phyloP scores from a whole-genome alignment of 495 filamentous ascomycete species.

The Astrocystis sublimbata region DNA sequence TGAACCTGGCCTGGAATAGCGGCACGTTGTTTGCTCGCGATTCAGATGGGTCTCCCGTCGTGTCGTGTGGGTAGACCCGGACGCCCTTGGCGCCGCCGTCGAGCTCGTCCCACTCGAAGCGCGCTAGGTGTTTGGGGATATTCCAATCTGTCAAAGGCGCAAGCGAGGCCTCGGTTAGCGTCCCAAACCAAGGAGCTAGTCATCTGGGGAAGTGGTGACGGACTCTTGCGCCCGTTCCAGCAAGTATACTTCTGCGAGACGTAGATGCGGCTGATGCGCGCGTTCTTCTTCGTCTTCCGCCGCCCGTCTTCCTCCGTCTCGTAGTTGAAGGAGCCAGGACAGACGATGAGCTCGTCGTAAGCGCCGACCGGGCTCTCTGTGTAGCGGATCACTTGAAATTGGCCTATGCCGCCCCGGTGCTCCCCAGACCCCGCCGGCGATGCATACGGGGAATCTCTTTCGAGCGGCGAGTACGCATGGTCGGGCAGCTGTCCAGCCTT shows the following conservation, averaged over 20 bases:
- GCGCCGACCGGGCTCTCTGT: conserved; percentile 50
- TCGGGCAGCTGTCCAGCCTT: conserved; percentile 28
- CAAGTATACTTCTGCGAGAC: conserved; percentile 50
- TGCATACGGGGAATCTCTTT: conserved; percentile 35
- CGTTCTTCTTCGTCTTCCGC: conserved; percentile 23
- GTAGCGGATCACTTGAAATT: conserved; percentile 52
- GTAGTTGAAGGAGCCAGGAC: conserved; percentile 46
- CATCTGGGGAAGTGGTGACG: background rate
- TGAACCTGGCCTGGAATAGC: conserved; percentile 47
- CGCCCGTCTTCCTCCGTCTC: conserved; percentile 34
- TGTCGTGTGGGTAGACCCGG: conserved; percentile 45
- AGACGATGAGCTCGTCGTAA: conserved; percentile 53
- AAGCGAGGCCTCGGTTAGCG: conserved; percentile 4
- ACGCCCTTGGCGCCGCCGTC: conserved; percentile 39
- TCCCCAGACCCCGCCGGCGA: conserved; percentile 29
- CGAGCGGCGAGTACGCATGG: conserved; percentile 45
- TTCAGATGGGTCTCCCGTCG: conserved; percentile 22
- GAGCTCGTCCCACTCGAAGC: conserved; percentile 47
- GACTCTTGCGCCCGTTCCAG: conserved; percentile 48
- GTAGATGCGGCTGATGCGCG: conserved; percentile 50
- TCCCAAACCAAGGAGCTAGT: background rate
- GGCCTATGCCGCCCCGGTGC: conserved; percentile 46
- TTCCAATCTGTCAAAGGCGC: conserved; percentile 55
- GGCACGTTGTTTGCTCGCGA: conserved; percentile 28
- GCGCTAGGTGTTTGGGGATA: conserved; percentile 56